A percentile compares a stretch with the other conserved stretches of the same genome.
phyloP scores from a whole-genome alignment of 192 early-diverging fungal genomes.

The Chytriomyces sp. region DNA sequence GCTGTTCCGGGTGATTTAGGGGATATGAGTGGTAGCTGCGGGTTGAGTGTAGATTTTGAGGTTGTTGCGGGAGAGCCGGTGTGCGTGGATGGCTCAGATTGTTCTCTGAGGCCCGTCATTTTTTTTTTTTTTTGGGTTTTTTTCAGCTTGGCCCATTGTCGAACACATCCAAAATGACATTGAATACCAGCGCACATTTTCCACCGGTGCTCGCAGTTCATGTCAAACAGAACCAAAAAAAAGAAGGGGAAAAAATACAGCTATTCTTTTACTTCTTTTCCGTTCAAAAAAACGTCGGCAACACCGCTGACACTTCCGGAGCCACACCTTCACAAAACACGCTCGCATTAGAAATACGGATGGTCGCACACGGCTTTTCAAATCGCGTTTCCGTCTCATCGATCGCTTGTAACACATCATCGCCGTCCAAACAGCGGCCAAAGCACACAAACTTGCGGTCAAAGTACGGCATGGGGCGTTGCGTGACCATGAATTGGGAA shows the following conservation, averaged over 20 bases:
- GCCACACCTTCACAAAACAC: constrained; percentile 21
- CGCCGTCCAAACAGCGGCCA: constrained; percentile 53
- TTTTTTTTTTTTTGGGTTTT: too few relatives aligned
- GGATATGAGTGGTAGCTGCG: neutral
- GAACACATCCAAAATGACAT: too few relatives aligned
- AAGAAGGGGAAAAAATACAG: too few relatives aligned
- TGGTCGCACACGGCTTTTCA: constrained; percentile 44
- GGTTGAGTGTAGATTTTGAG: too few relatives aligned
- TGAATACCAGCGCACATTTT: too few relatives aligned
- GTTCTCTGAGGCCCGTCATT: too few relatives aligned
- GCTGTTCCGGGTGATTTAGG: neutral
- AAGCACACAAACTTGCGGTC: constrained; percentile 56
- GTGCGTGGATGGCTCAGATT: too few relatives aligned
- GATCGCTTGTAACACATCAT: constrained; percentile 40
- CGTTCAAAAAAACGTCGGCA: constrained; percentile 22
- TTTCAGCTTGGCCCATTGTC: too few relatives aligned
- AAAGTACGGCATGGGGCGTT: constrained; percentile 52
- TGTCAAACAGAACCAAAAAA: too few relatives aligned
- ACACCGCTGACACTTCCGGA: neutral
- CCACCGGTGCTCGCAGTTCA: too few relatives aligned
- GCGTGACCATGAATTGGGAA: constrained; percentile 53
- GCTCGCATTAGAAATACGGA: constrained; percentile 20
- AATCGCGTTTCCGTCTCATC: constrained; percentile 37
- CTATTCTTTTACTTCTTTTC: neutral
- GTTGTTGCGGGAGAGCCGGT: too few relatives aligned